Evolutionary conservation across 129 eudicot species (phyloP), one percentile per base, ranked within the genome.

Genomic region (Centella asiatica): DNA sequence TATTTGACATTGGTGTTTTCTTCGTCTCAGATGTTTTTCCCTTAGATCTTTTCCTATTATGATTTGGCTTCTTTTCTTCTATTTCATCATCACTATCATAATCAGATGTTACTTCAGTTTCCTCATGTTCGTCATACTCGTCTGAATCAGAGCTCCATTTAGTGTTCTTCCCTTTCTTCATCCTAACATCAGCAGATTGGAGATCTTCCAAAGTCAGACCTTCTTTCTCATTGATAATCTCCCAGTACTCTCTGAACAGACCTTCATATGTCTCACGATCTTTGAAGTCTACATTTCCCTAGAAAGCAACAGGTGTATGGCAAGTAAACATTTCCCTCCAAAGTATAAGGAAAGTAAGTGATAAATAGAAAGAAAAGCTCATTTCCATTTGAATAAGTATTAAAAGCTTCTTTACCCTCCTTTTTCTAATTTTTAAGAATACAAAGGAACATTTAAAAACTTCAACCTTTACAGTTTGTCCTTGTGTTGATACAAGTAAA

Each of bases 211-310:
- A 33, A 34, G 80, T 79, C 58, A 87, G 42, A 27, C 86, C 80
- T 87, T 80, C 88, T 26, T 52, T 71, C 19, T 58, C 74, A 37
- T 77, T 85, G 45, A 82, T 80, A 33, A 87, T 78, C 69, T 60
- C 72, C 83, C 95, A 93, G 24, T 85, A 88, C 65, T 80, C 95
- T 79, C 60, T 85, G 69, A 80, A 85, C 19, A 92, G 70, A 45
- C 90, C 83, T 77, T 87, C 96, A 27, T 45, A 68, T 18, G 94
- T 80, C n/a, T 92, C 71, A 14, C 77, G 73, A 51, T 84, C 77
- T 50, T 76, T 69, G 42, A 90, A 83, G 68, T 90, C 95, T 9
- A 83, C 71, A 14, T 12, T 64, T 56, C 75, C 95, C 97, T 90
- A 80, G 59, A 76, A 72, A 69, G 57, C 23, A 69, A 64, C 42